phyloP scores from a whole-genome alignment of 2,329 filamentous ascomycete species.

The Aspergillus sp. region DNA sequence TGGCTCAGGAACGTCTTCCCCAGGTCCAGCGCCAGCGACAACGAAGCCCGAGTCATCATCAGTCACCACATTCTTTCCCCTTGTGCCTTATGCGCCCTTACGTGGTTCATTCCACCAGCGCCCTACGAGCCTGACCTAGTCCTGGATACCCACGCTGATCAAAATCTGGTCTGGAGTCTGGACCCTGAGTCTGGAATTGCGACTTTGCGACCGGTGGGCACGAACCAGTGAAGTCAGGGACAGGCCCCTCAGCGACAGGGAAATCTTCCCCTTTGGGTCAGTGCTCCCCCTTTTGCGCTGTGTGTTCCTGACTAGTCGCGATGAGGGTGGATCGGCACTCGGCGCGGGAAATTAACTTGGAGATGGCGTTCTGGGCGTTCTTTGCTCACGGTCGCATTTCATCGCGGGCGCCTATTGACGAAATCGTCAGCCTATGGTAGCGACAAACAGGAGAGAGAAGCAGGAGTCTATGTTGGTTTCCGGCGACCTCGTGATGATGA shows the following conservation, averaged over 20 bases:
- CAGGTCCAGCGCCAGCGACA: background rate
- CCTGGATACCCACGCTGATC: background rate
- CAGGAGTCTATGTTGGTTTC: background rate
- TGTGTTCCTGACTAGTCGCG: conserved; percentile 13
- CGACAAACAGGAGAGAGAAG: background rate
- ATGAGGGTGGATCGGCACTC: conserved; percentile 12
- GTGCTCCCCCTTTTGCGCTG: conserved; percentile 1
- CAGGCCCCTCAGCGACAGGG: background rate
- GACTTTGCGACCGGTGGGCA: background rate
- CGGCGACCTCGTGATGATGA: background rate
- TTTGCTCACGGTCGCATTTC: background rate
- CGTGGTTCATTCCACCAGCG: background rate
- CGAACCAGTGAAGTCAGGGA: background rate
- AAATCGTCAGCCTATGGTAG: background rate
- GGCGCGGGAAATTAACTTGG: conserved; percentile 8
- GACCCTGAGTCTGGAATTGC: background rate
- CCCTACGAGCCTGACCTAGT: background rate
- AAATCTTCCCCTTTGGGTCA: conserved; percentile 8
- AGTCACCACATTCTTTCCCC: background rate
- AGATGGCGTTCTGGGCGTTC: background rate
- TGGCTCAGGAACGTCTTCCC: background rate
- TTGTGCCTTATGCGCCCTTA: background rate
- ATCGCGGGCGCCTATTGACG: background rate
- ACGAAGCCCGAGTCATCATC: background rate
- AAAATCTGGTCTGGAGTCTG: background rate